phyloP scores from a whole-genome alignment of 2,329 filamentous ascomycete genomes.

The Nigrospora oryzae region DNA sequence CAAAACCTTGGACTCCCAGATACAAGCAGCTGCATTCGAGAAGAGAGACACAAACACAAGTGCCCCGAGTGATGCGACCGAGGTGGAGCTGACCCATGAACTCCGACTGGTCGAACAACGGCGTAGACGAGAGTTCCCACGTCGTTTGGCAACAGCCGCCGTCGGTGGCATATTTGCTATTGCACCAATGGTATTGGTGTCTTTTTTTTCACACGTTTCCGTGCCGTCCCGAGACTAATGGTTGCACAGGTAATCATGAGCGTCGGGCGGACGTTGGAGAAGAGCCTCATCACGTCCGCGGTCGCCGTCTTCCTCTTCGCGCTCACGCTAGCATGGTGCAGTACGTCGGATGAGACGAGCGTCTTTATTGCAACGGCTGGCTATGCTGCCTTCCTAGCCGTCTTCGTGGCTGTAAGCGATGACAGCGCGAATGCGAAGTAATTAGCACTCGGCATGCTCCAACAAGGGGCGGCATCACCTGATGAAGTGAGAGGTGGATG shows the following conservation, averaged over 20 bases:
- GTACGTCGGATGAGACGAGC: slow-evolving; percentile 3
- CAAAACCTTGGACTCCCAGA: not conserved
- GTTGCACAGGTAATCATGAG: slow-evolving; percentile 2
- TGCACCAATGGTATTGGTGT: slow-evolving; percentile 3
- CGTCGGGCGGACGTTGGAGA: not conserved
- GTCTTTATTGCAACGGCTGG: slow-evolving; percentile 4
- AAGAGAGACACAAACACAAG: not conserved
- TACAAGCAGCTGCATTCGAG: not conserved
- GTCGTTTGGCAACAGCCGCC: slow-evolving; percentile 1
- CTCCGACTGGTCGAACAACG: not conserved
- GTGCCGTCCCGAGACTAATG: not conserved
- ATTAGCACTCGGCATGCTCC: no score
- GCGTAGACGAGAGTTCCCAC: slow-evolving; percentile 3
- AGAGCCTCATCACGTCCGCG: slow-evolving; percentile 2
- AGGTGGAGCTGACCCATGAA: slow-evolving; percentile 2
- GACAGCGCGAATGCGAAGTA: no score
- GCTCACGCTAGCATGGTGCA: slow-evolving; percentile 3
- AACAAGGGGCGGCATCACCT: no score
- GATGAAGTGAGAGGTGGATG: no score
- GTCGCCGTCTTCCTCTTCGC: slow-evolving; percentile 3
- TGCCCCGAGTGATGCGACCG: slow-evolving; percentile 1
- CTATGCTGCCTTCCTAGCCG: slow-evolving; percentile 5
- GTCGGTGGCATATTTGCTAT: slow-evolving; percentile 4
- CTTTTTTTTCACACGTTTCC: not conserved
- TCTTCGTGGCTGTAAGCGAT: slow-evolving; percentile 2